Evolutionary conservation across 805 yeast genomes (phyloP).

Genomic region (Wickerhamiella hasegawae): DNA sequence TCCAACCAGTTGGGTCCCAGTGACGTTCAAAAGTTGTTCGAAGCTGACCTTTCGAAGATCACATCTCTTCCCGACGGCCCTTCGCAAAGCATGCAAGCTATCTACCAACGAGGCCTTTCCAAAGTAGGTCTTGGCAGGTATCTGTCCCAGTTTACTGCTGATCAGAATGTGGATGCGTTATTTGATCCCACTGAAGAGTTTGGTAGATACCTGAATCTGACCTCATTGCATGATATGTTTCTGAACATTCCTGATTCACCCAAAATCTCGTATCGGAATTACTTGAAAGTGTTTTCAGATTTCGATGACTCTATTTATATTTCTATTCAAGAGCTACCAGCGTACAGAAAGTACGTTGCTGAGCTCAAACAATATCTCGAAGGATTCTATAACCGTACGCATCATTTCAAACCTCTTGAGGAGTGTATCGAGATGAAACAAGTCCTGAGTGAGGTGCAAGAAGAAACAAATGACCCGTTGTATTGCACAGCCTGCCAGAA

Average conservation of each 20-base stretch:
- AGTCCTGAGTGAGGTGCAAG: slow-evolving; percentile 2
- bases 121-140: slow-evolving; percentile 18
- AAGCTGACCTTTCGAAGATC: too few species aligned
- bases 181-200: slow-evolving; percentile 39
- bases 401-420: slow-evolving; percentile 30
- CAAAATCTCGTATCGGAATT: slow-evolving; percentile 31
- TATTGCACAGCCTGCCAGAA: slow-evolving; percentile 54
- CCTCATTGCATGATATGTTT: slow-evolving; percentile 15
- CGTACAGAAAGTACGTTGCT: slow-evolving; percentile 31
- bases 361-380: slow-evolving; percentile 35
- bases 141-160: slow-evolving; percentile 35
- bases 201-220: slow-evolving; percentile 36
- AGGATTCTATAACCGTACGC: slow-evolving; percentile 30
- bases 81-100: neutral
- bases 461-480: slow-evolving; percentile 13
- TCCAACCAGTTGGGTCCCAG: too few species aligned
- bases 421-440: too few species aligned
- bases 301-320: slow-evolving; percentile 13
- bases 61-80: neutral
- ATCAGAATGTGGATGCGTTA: slow-evolving; percentile 30
- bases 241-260: slow-evolving; percentile 17
- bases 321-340: slow-evolving; percentile 15
- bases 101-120: neutral
- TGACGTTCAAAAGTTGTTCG: too few species aligned
- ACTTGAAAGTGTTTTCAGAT: slow-evolving; percentile 30